A percentile compares a stretch with the other conserved stretches of the same genome.
Evolutionary conservation across 305 asterid genomes (phyloP).

Genomic region (Rubia occidens): DNA sequence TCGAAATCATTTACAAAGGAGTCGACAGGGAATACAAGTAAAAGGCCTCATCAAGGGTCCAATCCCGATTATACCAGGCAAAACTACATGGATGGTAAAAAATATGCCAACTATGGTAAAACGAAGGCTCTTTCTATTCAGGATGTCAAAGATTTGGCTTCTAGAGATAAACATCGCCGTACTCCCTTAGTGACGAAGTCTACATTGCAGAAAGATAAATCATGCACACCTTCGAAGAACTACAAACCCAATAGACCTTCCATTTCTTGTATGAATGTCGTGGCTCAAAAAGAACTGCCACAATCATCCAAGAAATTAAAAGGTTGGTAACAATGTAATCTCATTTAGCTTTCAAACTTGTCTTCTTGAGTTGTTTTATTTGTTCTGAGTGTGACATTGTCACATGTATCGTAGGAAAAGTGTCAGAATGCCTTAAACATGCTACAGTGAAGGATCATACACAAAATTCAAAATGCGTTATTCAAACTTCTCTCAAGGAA

Average conservation of each 20-base stretch:
- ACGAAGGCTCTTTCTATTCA: constrained; percentile 7
- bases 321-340: constrained; percentile 6
- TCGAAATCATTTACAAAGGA: neutral
- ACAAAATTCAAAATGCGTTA: neutral
- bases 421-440: neutral
- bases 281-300: neutral
- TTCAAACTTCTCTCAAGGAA: neutral
- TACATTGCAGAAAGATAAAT: too few species aligned
- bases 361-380: neutral
- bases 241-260: neutral
- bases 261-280: neutral
- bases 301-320: neutral
- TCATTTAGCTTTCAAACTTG: too few species aligned
- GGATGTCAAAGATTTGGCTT: constrained; percentile 5
- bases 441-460: neutral
- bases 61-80: neutral
- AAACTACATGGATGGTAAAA: neutral
- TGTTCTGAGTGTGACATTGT: neutral
- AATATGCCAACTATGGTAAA: constrained; percentile 9
- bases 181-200: neutral
- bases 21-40: neutral
- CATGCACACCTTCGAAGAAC: too few species aligned
- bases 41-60: neutral
- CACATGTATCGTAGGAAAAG: neutral
- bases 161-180: neutral